Evolutionary conservation across 345 rosid species (phyloP).

Genomic region (Litchi chinensis): DNA sequence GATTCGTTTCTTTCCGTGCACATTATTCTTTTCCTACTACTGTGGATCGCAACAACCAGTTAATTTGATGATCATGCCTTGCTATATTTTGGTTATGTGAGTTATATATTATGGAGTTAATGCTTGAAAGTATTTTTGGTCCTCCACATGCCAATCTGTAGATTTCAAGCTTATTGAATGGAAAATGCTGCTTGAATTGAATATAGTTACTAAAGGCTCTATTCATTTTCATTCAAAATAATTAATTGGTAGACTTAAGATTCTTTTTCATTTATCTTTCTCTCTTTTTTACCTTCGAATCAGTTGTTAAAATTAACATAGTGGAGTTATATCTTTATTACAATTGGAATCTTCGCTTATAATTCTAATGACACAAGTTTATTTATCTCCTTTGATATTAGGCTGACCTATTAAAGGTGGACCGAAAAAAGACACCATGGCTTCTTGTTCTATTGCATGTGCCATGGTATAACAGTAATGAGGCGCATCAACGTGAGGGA

Average conservation of each 20-base stretch:
- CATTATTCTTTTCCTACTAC: neutral
- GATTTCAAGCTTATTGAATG: neutral
- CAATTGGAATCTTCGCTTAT: neutral
- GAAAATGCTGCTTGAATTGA: neutral
- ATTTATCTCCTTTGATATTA: slow-evolving; percentile 26
- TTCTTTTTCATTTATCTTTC: neutral
- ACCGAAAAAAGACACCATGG: slow-evolving; percentile 87
- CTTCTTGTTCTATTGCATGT: slow-evolving; percentile 76
- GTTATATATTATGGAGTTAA: neutral
- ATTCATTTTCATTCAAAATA: neutral
- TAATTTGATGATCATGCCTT: neutral
- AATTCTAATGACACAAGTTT: slow-evolving; percentile 1
- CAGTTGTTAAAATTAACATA: neutral
- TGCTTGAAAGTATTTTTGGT: neutral
- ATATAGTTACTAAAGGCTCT: neutral
- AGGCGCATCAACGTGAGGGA: slow-evolving; percentile 88
- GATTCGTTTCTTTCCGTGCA: neutral
- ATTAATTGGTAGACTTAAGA: neutral
- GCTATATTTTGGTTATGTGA: neutral
- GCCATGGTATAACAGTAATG: slow-evolving; percentile 95
- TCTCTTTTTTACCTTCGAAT: neutral
- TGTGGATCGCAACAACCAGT: neutral
- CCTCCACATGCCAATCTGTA: neutral
- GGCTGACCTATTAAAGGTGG: slow-evolving; percentile 83
- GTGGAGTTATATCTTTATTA: neutral